Evolutionary conservation across 305 asterid genomes (phyloP), one percentile per base, ranked within the genome.

Genomic region (Rubia occidens): DNA sequence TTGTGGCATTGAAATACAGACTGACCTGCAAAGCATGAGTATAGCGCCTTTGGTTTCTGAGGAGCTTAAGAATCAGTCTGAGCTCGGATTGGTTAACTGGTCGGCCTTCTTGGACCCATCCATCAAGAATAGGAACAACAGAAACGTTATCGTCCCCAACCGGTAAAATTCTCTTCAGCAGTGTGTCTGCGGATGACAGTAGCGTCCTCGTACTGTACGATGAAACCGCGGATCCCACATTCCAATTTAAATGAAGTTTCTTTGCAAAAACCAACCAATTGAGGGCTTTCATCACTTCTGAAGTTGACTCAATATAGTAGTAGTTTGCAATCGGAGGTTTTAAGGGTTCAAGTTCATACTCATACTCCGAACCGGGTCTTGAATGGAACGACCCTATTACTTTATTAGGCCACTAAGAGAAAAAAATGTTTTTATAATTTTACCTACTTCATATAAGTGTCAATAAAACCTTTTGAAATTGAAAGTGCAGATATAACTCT

Each of bases 1-100:
- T 29, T 43, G 59, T 43, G 0, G 59, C 70, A 68, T 55, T 35
- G 20, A 58, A 5, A 56, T 4, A 24, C 40, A 56, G 11, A 40
- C 58, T 8, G n/a, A 71, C 74, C 74, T 71, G 74, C n/a, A 71
- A 67, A 71, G 74, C 74, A 35, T 61, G 74, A 47, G 47, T 13
- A 18, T 44, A 61, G 54, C 69, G 74, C 20, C 53, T 71, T 13
- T n/a, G 35, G 18, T 32, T 63, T 17, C 74, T 61, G 42, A 71
- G 74, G 69, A 60, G 53, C 11, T 51, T 71, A 37, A 62, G 37
- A 2, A 47, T 4, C 54, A 43, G 2, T 39, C 39, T 47, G 54
- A 71, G 61, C 0, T 71, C 63, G n/a, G 61, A 18, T 32, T 29
- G 62, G 8, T 15, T 11, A 32, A 71, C 18, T 26, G 68, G 63